These are phyloP conservation scores for Limnanthes douglasii DNA, from an alignment of 345 rosid species.

Conservation along the genomic window DNA sequence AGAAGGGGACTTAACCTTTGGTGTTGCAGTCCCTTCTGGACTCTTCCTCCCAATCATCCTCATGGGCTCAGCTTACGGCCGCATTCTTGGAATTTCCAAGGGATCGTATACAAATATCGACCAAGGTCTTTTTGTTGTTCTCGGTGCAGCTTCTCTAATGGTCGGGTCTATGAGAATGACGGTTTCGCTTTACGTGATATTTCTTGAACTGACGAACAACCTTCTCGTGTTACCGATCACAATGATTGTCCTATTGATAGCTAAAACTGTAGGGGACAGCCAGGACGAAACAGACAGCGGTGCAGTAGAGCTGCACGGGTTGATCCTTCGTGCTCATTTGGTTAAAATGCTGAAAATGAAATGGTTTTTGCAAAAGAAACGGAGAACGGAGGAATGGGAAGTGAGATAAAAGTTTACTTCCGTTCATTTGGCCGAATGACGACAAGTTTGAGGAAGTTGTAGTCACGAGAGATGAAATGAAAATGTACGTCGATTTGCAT, in stretches of 20 bases:
- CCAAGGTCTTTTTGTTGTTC: conserved; percentile 80
- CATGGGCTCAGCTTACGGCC: conserved; percentile 80
- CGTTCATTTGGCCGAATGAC: conserved; percentile 67
- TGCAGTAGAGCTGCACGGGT: conserved; percentile 44
- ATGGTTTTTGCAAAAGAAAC: conserved; percentile 64
- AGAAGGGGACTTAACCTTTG: conserved; percentile 77
- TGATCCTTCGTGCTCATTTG: conserved; percentile 75
- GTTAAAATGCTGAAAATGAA: conserved; percentile 55
- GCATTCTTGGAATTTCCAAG: conserved; percentile 61
- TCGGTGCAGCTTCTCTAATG: conserved; percentile 96
- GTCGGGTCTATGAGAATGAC: conserved; percentile 99
- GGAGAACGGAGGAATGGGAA: conserved; percentile 82
- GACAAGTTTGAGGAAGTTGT: conserved; percentile 50
- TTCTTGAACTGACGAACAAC: conserved; percentile 93
- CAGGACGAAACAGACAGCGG: conserved; percentile 32
- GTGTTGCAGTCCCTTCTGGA: conserved; percentile 92
- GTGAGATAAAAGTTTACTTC: conserved; percentile 58
- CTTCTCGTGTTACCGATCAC: conserved; percentile 71
- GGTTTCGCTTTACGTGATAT: conserved; percentile 83
- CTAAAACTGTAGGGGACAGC: conserved; percentile 81
- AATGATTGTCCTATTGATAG: conserved; percentile 75
- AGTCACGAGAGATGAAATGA: conserved; percentile 59
- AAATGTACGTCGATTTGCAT: conserved; percentile 77
- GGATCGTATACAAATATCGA: conserved; percentile 66
- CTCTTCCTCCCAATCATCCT: conserved; percentile 92